phyloP scores from a whole-genome alignment of 257 asterid species.

The Jaltomata sinuosa region DNA sequence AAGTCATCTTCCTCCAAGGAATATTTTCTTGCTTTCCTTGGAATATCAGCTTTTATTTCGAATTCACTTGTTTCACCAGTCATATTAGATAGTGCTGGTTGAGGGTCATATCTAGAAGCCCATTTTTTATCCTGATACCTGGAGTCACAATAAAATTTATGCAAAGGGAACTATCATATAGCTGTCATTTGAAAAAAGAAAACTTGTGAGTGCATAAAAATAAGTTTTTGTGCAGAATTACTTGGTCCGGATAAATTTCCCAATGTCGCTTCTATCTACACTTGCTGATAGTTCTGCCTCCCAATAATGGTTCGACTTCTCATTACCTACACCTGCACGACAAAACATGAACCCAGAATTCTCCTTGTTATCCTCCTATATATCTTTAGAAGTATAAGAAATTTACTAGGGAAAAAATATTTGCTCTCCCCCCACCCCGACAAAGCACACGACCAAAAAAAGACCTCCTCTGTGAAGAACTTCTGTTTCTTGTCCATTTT shows the following conservation, averaged over 20 bases:
- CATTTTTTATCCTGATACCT: slow-evolving; percentile 76
- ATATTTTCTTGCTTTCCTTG: slow-evolving; percentile 84
- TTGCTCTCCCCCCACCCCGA: not conserved
- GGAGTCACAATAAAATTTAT: not conserved
- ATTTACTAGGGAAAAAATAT: not conserved
- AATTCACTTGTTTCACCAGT: slow-evolving; percentile 8
- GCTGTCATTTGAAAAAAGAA: not conserved
- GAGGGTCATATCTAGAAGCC: slow-evolving; percentile 40
- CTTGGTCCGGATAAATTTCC: slow-evolving; percentile 60
- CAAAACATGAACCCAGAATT: not conserved
- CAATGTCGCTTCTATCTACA: slow-evolving; percentile 46
- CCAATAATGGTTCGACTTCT: slow-evolving; percentile 67
- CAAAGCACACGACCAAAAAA: not conserved
- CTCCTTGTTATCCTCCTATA: not conserved
- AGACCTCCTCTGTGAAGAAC: not conserved
- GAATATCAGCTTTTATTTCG: slow-evolving; percentile 35
- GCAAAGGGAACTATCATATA: not conserved
- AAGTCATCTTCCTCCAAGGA: slow-evolving; percentile 79
- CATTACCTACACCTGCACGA: slow-evolving; percentile 59
- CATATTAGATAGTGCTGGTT: slow-evolving; percentile 29
- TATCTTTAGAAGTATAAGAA: not conserved
- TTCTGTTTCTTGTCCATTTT: not conserved
- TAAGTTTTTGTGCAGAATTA: slow-evolving; percentile 14
- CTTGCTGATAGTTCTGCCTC: slow-evolving; percentile 56
- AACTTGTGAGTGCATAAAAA: not conserved